Conservation (phyloP, 176 grass and related monocot species). For the Raddia guianensis region DNA sequence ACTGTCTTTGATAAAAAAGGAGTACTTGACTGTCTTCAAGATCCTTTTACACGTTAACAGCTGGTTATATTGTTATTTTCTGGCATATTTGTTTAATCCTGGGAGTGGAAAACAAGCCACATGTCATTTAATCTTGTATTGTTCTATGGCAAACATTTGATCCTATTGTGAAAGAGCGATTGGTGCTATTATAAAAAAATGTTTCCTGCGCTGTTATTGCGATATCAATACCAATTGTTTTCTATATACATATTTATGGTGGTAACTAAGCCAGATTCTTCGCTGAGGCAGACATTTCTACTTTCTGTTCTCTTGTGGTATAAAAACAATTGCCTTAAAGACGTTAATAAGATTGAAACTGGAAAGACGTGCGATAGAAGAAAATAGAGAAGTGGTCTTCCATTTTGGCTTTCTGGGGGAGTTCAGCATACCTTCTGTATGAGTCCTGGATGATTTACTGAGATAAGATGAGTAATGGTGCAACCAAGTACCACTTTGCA, state of each 20-base stretch:
- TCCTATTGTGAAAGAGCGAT: neutral
- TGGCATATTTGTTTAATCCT: constrained; percentile 3
- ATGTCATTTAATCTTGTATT: constrained; percentile 11
- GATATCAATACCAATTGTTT: neutral
- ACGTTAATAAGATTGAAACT: neutral
- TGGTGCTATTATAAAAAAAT: neutral
- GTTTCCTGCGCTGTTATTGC: neutral
- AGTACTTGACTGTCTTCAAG: constrained; percentile 5
- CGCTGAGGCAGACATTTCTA: neutral
- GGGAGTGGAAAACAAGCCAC: neutral
- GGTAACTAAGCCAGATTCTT: neutral
- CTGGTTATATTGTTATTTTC: neutral
- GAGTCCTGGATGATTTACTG: neutral
- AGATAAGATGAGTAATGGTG: neutral
- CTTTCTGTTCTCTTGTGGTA: neutral
- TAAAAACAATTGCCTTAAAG: constrained; percentile 15
- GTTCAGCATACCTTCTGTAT: constrained; percentile 20
- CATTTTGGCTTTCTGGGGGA: constrained; percentile 7
- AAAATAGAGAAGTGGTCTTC: neutral
- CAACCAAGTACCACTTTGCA: neutral
- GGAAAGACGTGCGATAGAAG: neutral
- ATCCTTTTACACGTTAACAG: neutral
- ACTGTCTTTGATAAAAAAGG: neutral
- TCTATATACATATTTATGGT: neutral
- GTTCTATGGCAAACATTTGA: constrained; percentile 15